Conservation (phyloP, 1,139 yeast genomes). For the Taiozyma onychis region DNA sequence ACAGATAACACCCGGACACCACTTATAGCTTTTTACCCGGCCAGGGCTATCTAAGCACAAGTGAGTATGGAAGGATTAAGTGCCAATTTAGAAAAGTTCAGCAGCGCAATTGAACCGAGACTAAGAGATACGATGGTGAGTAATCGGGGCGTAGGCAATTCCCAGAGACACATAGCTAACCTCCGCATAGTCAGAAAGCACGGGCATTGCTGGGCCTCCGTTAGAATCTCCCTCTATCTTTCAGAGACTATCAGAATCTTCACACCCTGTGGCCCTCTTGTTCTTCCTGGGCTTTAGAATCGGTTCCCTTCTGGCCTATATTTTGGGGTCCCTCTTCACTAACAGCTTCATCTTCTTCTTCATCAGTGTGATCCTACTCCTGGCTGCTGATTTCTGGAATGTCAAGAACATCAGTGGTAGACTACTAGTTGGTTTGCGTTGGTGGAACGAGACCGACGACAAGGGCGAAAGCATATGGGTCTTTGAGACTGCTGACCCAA, state of each 20-base stretch:
- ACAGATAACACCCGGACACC: background rate
- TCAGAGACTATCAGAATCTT: constrained; percentile 49
- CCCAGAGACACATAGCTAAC: background rate
- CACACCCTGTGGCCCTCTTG: constrained; percentile 76
- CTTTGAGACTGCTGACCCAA: constrained; percentile 81
- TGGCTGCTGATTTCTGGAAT: constrained; percentile 92
- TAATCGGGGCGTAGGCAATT: background rate
- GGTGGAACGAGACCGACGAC: constrained; percentile 79
- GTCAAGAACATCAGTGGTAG: constrained; percentile 89
- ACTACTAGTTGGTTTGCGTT: constrained; percentile 81
- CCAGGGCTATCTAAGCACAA: background rate
- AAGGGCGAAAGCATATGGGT: constrained; percentile 80
- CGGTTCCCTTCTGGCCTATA: constrained; percentile 58
- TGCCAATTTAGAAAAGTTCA: background rate
- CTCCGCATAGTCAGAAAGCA: constrained; percentile 8
- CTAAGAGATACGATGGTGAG: background rate
- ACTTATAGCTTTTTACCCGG: background rate
- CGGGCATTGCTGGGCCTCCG: constrained; percentile 13
- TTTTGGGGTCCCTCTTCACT: constrained; percentile 66
- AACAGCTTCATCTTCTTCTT: constrained; percentile 69
- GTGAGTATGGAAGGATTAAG: background rate
- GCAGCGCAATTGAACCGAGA: background rate
- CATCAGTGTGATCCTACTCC: constrained; percentile 65
- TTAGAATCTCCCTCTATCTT: constrained; percentile 24
- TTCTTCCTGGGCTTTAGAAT: constrained; percentile 60